A percentile compares a stretch with the other conserved stretches of the same genome.
Conservation (phyloP, 768 basidiomycete species). For the Leccinum incarnatum region DNA sequence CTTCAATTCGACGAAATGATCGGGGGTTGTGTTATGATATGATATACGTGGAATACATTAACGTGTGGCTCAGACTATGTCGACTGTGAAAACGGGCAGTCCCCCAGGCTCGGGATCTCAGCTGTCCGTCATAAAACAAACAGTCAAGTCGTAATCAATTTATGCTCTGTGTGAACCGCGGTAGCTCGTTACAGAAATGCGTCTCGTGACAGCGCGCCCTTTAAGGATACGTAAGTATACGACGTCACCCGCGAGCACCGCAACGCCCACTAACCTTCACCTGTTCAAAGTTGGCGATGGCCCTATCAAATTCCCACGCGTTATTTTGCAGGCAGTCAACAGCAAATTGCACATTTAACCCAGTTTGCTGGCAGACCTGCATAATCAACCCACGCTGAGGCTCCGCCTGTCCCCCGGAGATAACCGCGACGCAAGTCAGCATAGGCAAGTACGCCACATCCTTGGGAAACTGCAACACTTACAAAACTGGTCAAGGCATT, state of each 20-base stretch:
- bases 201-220: slow-evolving; percentile 52
- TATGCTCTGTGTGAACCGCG: slow-evolving; percentile 15
- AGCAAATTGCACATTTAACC: slow-evolving; percentile 75
- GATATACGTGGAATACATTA: slow-evolving; percentile 29
- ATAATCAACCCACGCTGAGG: slow-evolving; percentile 68
- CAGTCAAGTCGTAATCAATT: slow-evolving; percentile 2
- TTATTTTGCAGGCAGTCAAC: slow-evolving; percentile 85
- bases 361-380: slow-evolving; percentile 69
- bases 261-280: slow-evolving; percentile 62
- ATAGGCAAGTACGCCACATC: neutral
- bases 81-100: neutral
- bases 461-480: slow-evolving; percentile 29
- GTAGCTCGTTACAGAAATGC: slow-evolving; percentile 44
- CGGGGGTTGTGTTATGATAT: slow-evolving; percentile 15
- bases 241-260: slow-evolving; percentile 2
- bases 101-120: neutral
- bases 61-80: slow-evolving; percentile 3
- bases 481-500: slow-evolving; percentile 57
- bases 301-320: slow-evolving; percentile 78
- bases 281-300: slow-evolving; percentile 81
- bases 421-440: slow-evolving; percentile 12
- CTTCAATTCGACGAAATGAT: slow-evolving; percentile 19
- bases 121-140: neutral
- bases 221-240: slow-evolving; percentile 27
- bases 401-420: slow-evolving; percentile 48